Percentiles rank a stretch among this genome's conserved stretches.
Evolutionary conservation across 495 filamentous ascomycete species (phyloP).

Genomic region (Chaetomium fimeti): DNA sequence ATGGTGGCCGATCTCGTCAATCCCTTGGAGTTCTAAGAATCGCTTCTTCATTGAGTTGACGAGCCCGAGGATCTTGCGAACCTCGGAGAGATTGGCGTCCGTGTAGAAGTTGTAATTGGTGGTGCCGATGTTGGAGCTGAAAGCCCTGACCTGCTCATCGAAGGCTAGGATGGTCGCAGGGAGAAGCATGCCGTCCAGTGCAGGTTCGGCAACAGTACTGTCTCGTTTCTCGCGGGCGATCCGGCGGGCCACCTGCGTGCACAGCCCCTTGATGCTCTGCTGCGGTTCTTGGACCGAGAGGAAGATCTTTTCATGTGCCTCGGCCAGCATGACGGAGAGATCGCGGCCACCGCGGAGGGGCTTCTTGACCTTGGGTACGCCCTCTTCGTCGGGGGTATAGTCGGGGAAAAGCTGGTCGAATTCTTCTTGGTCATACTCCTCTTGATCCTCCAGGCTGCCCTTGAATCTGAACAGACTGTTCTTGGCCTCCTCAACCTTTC

Average conservation of each 20-base stretch:
- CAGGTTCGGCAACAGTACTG: slow-evolving; percentile 33
- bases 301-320: slow-evolving; percentile 52
- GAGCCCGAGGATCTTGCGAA: slow-evolving; percentile 64
- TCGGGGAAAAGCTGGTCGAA: slow-evolving; percentile 78
- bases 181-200: slow-evolving; percentile 53
- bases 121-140: slow-evolving; percentile 42
- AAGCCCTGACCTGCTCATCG: slow-evolving; percentile 53
- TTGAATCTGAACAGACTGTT: slow-evolving; percentile 76
- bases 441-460: slow-evolving; percentile 68
- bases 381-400: slow-evolving; percentile 51
- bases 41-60: slow-evolving; percentile 63
- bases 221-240: slow-evolving; percentile 31
- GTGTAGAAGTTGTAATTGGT: slow-evolving; percentile 83
- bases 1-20: slow-evolving; percentile 58
- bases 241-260: slow-evolving; percentile 40
- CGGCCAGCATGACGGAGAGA: slow-evolving; percentile 46
- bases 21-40: slow-evolving; percentile 64
- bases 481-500: slow-evolving; percentile 66
- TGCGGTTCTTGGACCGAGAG: slow-evolving; percentile 35
- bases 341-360: slow-evolving; percentile 39
- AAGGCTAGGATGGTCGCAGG: slow-evolving; percentile 65
- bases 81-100: slow-evolving; percentile 71
- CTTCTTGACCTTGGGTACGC: slow-evolving; percentile 25
- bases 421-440: slow-evolving; percentile 74
- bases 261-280: slow-evolving; percentile 41